These are phyloP conservation scores for Westerdykella sp. DNA, from an alignment of 2,329 filamentous ascomycete genomes.

Conservation along the genomic window DNA sequence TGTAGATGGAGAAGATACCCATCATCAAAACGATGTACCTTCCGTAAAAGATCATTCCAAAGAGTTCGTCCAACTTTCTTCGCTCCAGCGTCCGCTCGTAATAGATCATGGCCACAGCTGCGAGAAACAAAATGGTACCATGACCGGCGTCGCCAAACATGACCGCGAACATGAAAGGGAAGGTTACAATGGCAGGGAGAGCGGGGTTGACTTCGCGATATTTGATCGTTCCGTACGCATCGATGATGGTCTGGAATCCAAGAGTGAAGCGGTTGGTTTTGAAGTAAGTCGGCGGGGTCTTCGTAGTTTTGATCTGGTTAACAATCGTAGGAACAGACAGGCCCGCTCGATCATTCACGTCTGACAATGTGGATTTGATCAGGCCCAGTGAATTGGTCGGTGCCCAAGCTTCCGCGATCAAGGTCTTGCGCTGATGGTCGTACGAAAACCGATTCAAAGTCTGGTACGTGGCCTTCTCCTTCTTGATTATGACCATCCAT, in stretches of 20 bases:
- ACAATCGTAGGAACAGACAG: slow-evolving; percentile 97
- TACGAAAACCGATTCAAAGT: slow-evolving; percentile 96
- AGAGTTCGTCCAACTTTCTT: slow-evolving; percentile 94
- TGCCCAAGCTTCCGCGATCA: slow-evolving; percentile 97
- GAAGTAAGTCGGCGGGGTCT: slow-evolving; percentile 93
- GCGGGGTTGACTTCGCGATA: slow-evolving; percentile 97
- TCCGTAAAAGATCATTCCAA: slow-evolving; percentile 98
- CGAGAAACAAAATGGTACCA: slow-evolving; percentile 78
- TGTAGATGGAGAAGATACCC: slow-evolving; percentile 95
- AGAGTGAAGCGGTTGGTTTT: slow-evolving; percentile 99
- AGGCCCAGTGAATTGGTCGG: slow-evolving; percentile 83
- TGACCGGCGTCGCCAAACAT: slow-evolving; percentile 99
- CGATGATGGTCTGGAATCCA: slow-evolving; percentile 97
- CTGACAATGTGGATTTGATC: slow-evolving; percentile 89
- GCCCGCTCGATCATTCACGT: slow-evolving; percentile 93
- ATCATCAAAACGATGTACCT: slow-evolving; percentile 98
- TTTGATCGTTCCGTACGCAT: slow-evolving; percentile 95
- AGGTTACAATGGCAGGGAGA: slow-evolving; percentile 90
- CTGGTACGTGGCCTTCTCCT: slow-evolving; percentile 97
- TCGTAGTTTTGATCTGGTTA: slow-evolving; percentile 94
- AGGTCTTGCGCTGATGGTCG: slow-evolving; percentile 86
- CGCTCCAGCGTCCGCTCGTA: slow-evolving; percentile 77
- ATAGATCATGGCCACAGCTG: slow-evolving; percentile 88
- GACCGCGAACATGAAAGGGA: slow-evolving; percentile 98
- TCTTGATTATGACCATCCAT: slow-evolving; percentile 97